A percentile compares a stretch with the other conserved stretches of the same genome.
Evolutionary conservation across 2,329 filamentous ascomycete species (phyloP).

Genomic region (Truncatella angustata): DNA sequence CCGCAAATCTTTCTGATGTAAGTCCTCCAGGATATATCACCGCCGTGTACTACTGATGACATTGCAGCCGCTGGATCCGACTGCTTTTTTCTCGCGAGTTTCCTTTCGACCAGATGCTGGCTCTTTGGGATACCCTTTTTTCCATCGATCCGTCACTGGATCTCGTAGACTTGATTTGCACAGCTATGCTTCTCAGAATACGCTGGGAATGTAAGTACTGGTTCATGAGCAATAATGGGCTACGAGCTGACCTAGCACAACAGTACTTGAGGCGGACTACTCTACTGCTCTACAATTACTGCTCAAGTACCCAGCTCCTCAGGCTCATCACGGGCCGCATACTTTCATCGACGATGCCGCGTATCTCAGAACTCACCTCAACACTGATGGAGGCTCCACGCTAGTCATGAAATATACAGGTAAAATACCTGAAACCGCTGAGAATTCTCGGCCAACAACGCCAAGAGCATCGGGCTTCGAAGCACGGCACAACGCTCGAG

Average conservation of each 20-base stretch:
- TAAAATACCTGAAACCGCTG: slow-evolving; percentile 35
- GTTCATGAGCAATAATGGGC: not conserved
- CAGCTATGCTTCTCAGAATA: slow-evolving; percentile 89
- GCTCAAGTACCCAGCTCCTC: slow-evolving; percentile 75
- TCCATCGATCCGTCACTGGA: slow-evolving; percentile 78
- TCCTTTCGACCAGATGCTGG: slow-evolving; percentile 77
- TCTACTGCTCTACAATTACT: slow-evolving; percentile 79
- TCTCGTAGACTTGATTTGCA: slow-evolving; percentile 85
- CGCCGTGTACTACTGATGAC: slow-evolving; percentile 1
- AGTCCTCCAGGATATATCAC: slow-evolving; percentile 22
- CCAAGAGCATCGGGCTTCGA: slow-evolving; percentile 33
- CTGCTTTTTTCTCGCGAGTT: slow-evolving; percentile 93
- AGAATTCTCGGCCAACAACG: slow-evolving; percentile 28
- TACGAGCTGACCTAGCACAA: not conserved
- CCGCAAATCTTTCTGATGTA: slow-evolving; percentile 96
- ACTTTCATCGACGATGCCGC: slow-evolving; percentile 85
- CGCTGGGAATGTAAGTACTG: slow-evolving; percentile 74
- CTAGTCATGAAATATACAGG: slow-evolving; percentile 72
- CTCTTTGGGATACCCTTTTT: slow-evolving; percentile 89
- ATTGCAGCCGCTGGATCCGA: slow-evolving; percentile 79
- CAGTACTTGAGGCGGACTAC: slow-evolving; percentile 84
- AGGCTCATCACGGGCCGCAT: slow-evolving; percentile 62
- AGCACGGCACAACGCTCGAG: slow-evolving; percentile 40
- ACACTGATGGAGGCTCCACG: slow-evolving; percentile 57
- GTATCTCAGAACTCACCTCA: slow-evolving; percentile 66